These are phyloP conservation scores for Beauveria brongniartii DNA, from an alignment of 2,329 filamentous ascomycete species.

Conservation along the genomic window DNA sequence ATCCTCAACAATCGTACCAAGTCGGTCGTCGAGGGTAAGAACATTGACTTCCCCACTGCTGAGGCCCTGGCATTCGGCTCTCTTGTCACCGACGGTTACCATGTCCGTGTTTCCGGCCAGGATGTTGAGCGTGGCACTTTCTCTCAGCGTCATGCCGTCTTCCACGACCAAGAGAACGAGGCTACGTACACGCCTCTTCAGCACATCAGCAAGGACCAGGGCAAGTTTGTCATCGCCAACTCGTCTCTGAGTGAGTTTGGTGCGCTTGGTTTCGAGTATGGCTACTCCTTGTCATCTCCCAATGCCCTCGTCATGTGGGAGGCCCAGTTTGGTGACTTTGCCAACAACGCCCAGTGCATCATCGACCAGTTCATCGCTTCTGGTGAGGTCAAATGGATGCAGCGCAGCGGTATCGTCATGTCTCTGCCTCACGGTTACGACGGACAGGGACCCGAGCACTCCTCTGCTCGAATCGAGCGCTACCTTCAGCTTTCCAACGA, in stretches of 20 bases:
- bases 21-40: constrained; percentile 82
- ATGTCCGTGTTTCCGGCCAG: constrained; percentile 95
- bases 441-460: constrained; percentile 96
- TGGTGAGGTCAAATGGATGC: constrained; percentile 97
- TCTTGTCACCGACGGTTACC: constrained; percentile 85
- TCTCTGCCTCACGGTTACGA: constrained; percentile 97
- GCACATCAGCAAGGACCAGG: constrained; percentile 83
- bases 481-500: constrained; percentile 97
- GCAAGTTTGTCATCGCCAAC: constrained; percentile 93
- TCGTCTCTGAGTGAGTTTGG: constrained; percentile 68
- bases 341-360: constrained; percentile 98
- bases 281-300: constrained; percentile 93
- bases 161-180: constrained; percentile 96
- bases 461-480: constrained; percentile 91
- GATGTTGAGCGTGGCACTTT: constrained; percentile 99
- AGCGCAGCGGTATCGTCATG: constrained; percentile 92
- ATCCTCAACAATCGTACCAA: constrained; percentile 86
- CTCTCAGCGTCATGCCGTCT: constrained; percentile 92
- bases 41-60: constrained; percentile 95
- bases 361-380: constrained; percentile 98
- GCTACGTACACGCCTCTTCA: constrained; percentile 88
- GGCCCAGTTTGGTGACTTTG: constrained; percentile 98
- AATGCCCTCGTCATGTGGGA: constrained; percentile 99
- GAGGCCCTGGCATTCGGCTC: constrained; percentile 93
- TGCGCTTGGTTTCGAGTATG: constrained; percentile 93